Evolutionary conservation across 2,329 filamentous ascomycete genomes (phyloP).

Genomic region (Neurospora sp.): DNA sequence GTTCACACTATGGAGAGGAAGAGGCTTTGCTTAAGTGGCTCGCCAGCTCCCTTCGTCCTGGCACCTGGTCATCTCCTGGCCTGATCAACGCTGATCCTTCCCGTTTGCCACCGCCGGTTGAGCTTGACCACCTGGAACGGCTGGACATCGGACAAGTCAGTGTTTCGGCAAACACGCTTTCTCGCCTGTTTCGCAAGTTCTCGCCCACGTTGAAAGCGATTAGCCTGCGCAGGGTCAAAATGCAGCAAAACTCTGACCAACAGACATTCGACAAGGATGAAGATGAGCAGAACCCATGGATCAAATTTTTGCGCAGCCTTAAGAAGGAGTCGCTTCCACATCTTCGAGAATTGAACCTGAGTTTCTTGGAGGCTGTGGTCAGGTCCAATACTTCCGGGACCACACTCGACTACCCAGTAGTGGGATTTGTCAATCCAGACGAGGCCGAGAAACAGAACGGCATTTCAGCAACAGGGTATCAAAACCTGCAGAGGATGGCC

Average conservation of each 20-base stretch:
- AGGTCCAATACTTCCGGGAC: background rate
- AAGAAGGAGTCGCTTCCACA: background rate
- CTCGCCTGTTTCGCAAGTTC: constrained; percentile 31
- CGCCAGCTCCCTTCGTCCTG: constrained; percentile 4
- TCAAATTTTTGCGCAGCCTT: constrained; percentile 27
- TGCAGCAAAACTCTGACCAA: constrained; percentile 11
- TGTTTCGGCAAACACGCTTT: constrained; percentile 21
- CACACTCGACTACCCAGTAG: background rate
- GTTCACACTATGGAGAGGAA: constrained; percentile 4
- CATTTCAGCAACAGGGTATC: background rate
- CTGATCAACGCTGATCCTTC: constrained; percentile 10
- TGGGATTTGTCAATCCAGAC: background rate
- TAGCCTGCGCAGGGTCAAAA: constrained; percentile 34
- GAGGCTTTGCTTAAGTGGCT: constrained; percentile 31
- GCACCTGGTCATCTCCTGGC: background rate
- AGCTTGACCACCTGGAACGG: constrained; percentile 26
- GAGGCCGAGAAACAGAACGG: background rate
- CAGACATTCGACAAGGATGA: background rate
- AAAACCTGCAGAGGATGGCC: background rate
- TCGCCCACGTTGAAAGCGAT: constrained; percentile 33
- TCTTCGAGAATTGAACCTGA: constrained; percentile 6
- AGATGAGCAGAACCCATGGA: constrained; percentile 25
- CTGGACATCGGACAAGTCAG: constrained; percentile 35
- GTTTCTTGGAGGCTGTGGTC: constrained; percentile 1
- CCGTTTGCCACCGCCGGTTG: constrained; percentile 13